These are phyloP conservation scores for Lactarius hengduanensis DNA, from an alignment of 768 basidiomycete species.

Conservation along the genomic window DNA sequence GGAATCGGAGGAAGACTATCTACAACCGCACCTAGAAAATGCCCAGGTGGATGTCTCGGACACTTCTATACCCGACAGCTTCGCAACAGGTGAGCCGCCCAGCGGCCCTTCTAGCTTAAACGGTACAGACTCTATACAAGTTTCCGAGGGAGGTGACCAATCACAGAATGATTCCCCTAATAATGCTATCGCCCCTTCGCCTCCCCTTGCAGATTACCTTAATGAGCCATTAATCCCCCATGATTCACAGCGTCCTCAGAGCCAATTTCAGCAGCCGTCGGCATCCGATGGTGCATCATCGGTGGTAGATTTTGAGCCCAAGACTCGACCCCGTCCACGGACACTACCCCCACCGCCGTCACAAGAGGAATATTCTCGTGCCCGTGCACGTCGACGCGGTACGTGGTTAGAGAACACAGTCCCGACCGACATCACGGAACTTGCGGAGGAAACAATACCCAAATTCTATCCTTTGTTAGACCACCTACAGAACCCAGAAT, in stretches of 20 bases:
- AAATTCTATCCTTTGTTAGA: conserved; percentile 50
- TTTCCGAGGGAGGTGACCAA: neutral
- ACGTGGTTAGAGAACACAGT: conserved; percentile 42
- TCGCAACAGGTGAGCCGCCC: neutral
- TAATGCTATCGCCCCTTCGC: conserved; percentile 1
- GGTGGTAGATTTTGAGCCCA: conserved; percentile 2
- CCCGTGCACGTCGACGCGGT: conserved; percentile 43
- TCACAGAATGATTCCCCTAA: conserved; percentile 4
- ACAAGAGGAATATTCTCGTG: conserved; percentile 42
- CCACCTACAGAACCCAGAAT: conserved; percentile 52
- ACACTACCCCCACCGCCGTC: conserved; percentile 31
- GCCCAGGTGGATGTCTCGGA: conserved; percentile 1
- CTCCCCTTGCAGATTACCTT: neutral
- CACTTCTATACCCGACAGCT: neutral
- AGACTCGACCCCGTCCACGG: conserved; percentile 22
- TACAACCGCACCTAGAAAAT: neutral
- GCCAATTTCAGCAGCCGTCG: neutral
- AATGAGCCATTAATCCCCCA: neutral
- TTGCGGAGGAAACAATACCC: conserved; percentile 32
- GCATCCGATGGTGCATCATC: conserved; percentile 2
- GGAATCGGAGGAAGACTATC: conserved; percentile 9
- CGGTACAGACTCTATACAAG: neutral
- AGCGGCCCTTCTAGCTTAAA: neutral
- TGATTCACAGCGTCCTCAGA: conserved; percentile 1
- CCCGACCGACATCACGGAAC: conserved; percentile 38